Base-by-base conservation (phyloP, 2,329 filamentous ascomycete species). In the Curvularia eragrostidis region DNA sequence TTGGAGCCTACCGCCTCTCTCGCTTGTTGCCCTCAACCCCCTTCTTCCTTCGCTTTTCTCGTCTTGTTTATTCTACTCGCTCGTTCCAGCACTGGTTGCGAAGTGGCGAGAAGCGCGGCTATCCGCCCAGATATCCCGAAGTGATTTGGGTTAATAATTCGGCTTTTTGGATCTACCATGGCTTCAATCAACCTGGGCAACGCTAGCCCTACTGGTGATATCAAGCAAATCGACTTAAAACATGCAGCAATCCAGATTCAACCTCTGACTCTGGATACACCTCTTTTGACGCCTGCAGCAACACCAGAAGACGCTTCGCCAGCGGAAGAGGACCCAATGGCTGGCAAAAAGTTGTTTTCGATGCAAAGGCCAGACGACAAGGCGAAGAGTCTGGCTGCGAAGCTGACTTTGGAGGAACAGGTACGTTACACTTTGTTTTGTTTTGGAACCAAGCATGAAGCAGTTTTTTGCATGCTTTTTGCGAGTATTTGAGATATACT, bases 381-480 rank as follows among this genome's bases (percentile, higher is more conserved):
- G 59, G 76, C 76, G 42, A 68, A 67, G 44, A 73, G 74, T 36
- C 52, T 77, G 56, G 76, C 74, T 19, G 65, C 70, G 26, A 72
- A 70, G 60, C 63, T 78, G 63, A 73, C 71, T 7, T 63, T 78
- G 52, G 74, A 77, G 57, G 75, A 78, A 61, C 75, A 78, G 69
- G 76, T 76, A 71, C 36, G 75, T 74, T 43, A n/a, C n/a, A n/a
- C n/a, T 48, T 43, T 54, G 26, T 23, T 56, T 23, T 36, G 21
- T 57, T 44, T 53, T 38, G 34, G 50, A 57, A 50, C 9, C 9
- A 36, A 60, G 42, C 52, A 8, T 10, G 13, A 7, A 24, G 30
- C 5, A 13, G 5, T 5, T 36, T 18, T n/a, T 15, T 5, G 15
- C 28, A 30, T 12, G 15, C n/a, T 38, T 48, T 38, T 3, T 18